phyloP scores from a whole-genome alignment of 1,284 basidiomycete species.

The Cutaneotrichosporon cavernicola region DNA sequence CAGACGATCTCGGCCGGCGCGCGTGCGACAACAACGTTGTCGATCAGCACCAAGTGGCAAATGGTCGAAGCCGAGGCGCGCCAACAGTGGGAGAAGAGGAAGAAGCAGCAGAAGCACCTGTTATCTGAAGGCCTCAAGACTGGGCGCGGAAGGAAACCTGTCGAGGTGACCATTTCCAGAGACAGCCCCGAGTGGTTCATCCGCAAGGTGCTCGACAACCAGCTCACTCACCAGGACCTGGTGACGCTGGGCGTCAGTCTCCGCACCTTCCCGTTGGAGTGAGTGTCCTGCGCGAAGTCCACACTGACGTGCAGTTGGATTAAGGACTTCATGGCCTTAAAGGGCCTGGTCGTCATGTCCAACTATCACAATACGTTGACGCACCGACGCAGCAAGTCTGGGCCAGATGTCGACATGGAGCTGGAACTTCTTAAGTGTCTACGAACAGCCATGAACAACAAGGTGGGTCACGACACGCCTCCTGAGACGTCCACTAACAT shows the following conservation, averaged over 20 bases:
- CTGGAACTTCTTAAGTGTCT: conserved; percentile 88
- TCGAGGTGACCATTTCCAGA: conserved; percentile 51
- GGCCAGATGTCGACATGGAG: conserved; percentile 71
- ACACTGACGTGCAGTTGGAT: conserved; percentile 66
- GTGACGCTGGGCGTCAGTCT: conserved; percentile 53
- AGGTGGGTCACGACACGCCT: conserved; percentile 55
- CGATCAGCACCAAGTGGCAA: conserved; percentile 86
- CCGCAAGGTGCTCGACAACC: conserved; percentile 40
- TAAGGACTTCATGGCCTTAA: conserved; percentile 70
- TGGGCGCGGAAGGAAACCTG: conserved; percentile 56
- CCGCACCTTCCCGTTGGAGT: conserved; percentile 77
- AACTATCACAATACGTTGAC: conserved; percentile 66
- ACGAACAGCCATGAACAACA: conserved; percentile 75
- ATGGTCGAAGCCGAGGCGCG: conserved; percentile 78
- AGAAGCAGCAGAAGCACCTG: conserved; percentile 59
- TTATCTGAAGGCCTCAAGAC: conserved; percentile 55
- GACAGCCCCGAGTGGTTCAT: conserved; percentile 69
- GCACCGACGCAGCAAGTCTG: conserved; percentile 60
- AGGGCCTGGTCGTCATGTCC: conserved; percentile 80
- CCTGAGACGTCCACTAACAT: conserved; percentile 14
- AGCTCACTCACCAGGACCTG: conserved; percentile 40
- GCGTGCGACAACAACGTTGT: conserved; percentile 54
- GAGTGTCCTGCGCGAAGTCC: conserved; percentile 38
- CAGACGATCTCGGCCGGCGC: conserved; percentile 30
- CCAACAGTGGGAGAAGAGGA: conserved; percentile 70